Evolutionary conservation across 2,329 filamentous ascomycete genomes (phyloP), one percentile per base, ranked within the genome.

Genomic region (Pseudocercospora vitis): DNA sequence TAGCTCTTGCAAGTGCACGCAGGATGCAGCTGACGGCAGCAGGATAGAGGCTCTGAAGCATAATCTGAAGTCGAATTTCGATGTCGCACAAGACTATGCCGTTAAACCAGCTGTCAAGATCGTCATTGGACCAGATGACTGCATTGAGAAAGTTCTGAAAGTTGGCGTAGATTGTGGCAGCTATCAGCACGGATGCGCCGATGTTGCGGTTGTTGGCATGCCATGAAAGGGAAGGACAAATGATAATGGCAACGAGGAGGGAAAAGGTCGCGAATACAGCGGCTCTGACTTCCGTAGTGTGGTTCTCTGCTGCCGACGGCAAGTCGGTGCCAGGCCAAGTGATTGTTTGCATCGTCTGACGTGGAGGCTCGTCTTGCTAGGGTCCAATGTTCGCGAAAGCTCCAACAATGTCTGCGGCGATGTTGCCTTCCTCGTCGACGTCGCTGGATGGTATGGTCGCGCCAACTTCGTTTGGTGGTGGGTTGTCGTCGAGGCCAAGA

Each of bases 21-120:
- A 86, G 78, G 46, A 88, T 80, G 64, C 83, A 82, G 19, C 76
- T 70, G 7, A 83, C 65, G 5, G 78, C 74, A 7, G 79, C 78
- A 3, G 80, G 73, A 12, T 82, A 68, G 1, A 77, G 81, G 1
- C 82, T 74, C 14, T 74, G 74, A 7, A 75, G 71, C 3, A 78
- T 81, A 19, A 81, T 73, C 54, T 79, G 75, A 28, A 88, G 63
- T 57, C 84, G 83, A 50, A 78, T 74, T 60, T 87, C 77, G 45
- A 88, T 71, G 66, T 89, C 85, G 69, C 86, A 89, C 53, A 85
- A 78, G 2, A 77, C 78, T 4, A 67, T 64, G 3, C 86, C 86
- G 53, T 77, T 68, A 77, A 78, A 88, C 78, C 80, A 83, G 4
- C 71, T 66, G 0, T 63, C 31, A 9, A 79, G 63, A 58, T 86